Percentiles rank a stretch among this genome's conserved stretches.
Evolutionary conservation across 352 stramenopile species (phyloP).

Genomic region (Phytophthora ohioensis): DNA sequence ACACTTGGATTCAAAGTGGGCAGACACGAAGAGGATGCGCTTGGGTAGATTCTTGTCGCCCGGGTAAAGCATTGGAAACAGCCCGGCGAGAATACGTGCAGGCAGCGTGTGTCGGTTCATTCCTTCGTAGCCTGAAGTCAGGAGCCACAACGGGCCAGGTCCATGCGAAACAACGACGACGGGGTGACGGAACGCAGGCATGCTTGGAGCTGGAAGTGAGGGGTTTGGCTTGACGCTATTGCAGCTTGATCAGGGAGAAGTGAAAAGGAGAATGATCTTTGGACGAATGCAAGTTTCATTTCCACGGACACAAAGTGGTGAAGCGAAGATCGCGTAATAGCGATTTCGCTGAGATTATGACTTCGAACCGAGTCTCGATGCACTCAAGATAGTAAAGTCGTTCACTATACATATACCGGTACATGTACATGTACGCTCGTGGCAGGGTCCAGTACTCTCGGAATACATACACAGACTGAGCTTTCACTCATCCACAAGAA

Average conservation of each 20-base stretch:
- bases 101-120: constrained; percentile 31
- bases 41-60: constrained; percentile 44
- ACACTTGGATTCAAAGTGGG: constrained; percentile 74
- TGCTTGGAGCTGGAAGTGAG: not conserved
- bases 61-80: constrained; percentile 42
- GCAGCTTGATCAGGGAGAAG: not conserved
- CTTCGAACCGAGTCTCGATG: not conserved
- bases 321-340: constrained; percentile 6
- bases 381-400: constrained; percentile 5
- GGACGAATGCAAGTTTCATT: not conserved
- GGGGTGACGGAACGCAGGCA: constrained; percentile 31
- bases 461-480: too few relatives aligned
- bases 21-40: constrained; percentile 81
- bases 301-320: not conserved
- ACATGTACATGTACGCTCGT: not conserved
- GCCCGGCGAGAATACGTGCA: constrained; percentile 18
- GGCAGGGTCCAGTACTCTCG: not conserved
- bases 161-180: constrained; percentile 52
- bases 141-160: constrained; percentile 43
- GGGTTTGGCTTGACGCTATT: not conserved
- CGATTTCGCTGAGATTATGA: constrained; percentile 12
- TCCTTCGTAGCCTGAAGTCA: constrained; percentile 19
- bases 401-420: too few relatives aligned
- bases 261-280: not conserved
- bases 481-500: not conserved